Evolutionary conservation across 805 yeast species (phyloP), one percentile per base, ranked within the genome.

Genomic region (Schizosaccharomyces osmophilus): DNA sequence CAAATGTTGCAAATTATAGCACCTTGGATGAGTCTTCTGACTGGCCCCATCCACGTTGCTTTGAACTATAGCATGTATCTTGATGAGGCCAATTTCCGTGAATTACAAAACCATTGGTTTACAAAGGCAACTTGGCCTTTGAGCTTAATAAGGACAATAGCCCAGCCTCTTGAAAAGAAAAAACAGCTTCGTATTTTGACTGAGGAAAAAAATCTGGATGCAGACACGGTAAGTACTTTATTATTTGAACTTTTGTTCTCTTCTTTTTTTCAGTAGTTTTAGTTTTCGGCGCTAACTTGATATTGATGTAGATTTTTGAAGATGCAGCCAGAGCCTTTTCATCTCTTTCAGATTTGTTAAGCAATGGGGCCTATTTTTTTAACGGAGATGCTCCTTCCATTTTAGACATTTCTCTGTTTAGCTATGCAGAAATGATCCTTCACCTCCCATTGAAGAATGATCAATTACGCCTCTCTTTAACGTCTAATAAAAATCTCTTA

Each of bases 331-430:
- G 26, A 29, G 57, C 57, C 29, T 51, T 51, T 29, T 24, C 36
- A 1, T 17, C 36, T 24, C 41, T 64, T 73, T 51, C 73, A 73
- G 59, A 62, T 73, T 8, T 24, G 8, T 15, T 51, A 8, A 6
- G 57, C 22, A 45, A 22, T 29, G 4, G 1, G 15, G 24, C 36
- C 15, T 24, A 51, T 29, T 51, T 51, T 15, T 24, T 51, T 6
- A 15, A 51, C n/a, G 13, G 6, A 5, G 57, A 51, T 1, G 2
- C 31, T 6, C 57, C 57, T 24, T 51, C 57, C 6, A 19, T 51
- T 11, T 9, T 51, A 29, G 57, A 51, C n/a, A 29, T 51, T 29
- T 22, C 57, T 15, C 8, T 51, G 13, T 51, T 24, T 29, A 29
- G 31, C n/a, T 15, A 51, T 26, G 57, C 36, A 24, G 31, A 22